Conservation (phyloP, 257 asterid species). For the Coffea canephora region DNA sequence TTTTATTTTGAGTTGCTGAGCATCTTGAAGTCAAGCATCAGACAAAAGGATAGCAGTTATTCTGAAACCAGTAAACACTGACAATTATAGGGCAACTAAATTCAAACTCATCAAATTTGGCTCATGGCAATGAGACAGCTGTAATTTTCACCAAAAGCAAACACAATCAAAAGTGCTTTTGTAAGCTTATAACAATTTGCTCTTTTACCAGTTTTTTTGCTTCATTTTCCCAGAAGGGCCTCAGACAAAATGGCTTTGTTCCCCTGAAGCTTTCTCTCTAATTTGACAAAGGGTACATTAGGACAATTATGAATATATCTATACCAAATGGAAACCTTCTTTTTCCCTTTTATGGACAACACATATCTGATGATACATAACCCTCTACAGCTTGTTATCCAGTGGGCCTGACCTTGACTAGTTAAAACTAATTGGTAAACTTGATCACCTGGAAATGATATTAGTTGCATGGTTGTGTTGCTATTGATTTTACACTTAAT, state of each 20-base stretch:
- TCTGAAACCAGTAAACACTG: background rate
- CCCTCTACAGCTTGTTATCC: background rate
- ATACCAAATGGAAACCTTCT: background rate
- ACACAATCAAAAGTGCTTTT: background rate
- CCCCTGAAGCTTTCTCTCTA: background rate
- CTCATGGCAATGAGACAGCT: background rate
- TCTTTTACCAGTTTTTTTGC: background rate
- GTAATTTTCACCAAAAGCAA: background rate
- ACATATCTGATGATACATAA: background rate
- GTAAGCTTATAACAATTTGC: background rate
- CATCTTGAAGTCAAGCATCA: slow-evolving; percentile 5
- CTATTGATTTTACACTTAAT: background rate
- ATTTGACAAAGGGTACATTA: background rate
- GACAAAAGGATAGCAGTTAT: background rate
- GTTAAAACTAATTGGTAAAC: background rate
- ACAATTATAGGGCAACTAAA: background rate
- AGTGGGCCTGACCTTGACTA: background rate
- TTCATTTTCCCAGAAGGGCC: background rate
- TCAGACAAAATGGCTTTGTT: background rate
- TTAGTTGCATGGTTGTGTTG: background rate
- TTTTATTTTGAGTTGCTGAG: background rate
- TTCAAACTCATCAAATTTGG: background rate
- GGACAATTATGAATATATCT: background rate
- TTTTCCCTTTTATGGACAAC: background rate
- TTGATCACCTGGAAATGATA: background rate